Base-by-base conservation (phyloP, 345 rosid species). In the Raphanus raphanistrum region DNA sequence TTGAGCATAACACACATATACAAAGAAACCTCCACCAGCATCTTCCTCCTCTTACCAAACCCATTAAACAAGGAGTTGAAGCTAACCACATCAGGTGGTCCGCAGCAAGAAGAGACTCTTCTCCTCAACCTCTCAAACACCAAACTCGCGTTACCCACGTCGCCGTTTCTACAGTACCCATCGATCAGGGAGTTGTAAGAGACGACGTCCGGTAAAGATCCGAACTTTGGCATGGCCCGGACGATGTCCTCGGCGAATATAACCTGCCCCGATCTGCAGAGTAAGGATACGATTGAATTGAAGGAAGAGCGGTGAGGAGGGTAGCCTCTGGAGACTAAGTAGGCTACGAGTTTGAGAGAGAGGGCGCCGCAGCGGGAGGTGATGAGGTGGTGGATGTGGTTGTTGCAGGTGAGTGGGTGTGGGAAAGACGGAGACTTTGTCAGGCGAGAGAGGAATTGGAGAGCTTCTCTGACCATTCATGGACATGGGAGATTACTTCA, bases 61-160 rank as follows among this genome's bases (percentile, higher is more conserved):
- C 85, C 88, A 75, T 84, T 80, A 69, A 86, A 84, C 80, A 86
- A 66, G n/a, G 75, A 64, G 41, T 82, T 85, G 7, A 86, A 86
- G 67, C 82, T 84, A 68, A 86, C 82, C 41, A 86, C 33, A 36
- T 86, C 84, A 59, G 85, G 84, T 21, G 21, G 1, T 77, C n/a
- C n/a, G 54, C 68, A 83, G 0, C 71, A 72, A 70, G 57, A 3
- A 60, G 73, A 66, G n/a, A 27, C 66, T 78, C 79, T 80, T 78
- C 81, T 82, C 64, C 21, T 21, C 21, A 82, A 67, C 9, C 29
- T 71, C 45, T 82, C 69, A 13, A 84, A 32, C 0, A 70, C 45
- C 13, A 80, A 72, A 78, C 78, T 64, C 69, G 86, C 88, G 13
- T 36, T 78, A 62, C 65, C 65, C 0, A 82, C 50, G 45, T 80